phyloP scores from a whole-genome alignment of 768 basidiomycete genomes.

The Hydnum rufescens region DNA sequence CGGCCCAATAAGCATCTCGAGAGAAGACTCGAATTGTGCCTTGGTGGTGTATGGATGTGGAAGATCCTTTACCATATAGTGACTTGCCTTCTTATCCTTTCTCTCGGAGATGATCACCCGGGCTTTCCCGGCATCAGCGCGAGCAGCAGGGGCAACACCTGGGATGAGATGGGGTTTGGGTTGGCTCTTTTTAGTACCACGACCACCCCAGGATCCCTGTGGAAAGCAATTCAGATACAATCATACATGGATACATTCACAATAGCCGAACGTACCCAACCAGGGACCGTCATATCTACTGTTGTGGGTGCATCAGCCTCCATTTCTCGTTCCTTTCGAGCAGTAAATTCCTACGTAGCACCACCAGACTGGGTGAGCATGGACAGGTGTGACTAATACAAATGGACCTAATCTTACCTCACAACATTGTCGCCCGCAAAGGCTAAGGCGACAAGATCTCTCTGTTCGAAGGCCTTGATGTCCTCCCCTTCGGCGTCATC shows the following conservation, averaged over 20 bases:
- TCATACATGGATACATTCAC: no score
- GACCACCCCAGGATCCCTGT: conserved; percentile 78
- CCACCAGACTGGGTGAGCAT: conserved; percentile 17
- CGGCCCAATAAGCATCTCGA: conserved; percentile 61
- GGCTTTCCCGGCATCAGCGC: conserved; percentile 58
- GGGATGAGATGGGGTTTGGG: conserved; percentile 60
- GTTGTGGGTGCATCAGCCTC: conserved; percentile 73
- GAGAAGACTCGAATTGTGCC: conserved; percentile 74
- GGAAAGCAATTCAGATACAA: not conserved
- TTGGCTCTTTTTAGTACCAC: conserved; percentile 38
- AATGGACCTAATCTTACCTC: conserved; percentile 32
- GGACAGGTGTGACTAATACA: not conserved
- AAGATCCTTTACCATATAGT: conserved; percentile 77
- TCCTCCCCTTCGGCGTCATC: conserved; percentile 29
- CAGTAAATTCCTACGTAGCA: conserved; percentile 84
- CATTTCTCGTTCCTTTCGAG: conserved; percentile 62
- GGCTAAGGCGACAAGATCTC: conserved; percentile 81
- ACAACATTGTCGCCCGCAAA: conserved; percentile 97
- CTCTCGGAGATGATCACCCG: conserved; percentile 94
- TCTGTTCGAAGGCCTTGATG: conserved; percentile 58
- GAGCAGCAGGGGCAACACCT: conserved; percentile 62
- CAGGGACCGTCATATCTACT: conserved; percentile 78
- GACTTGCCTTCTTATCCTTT: conserved; percentile 80
- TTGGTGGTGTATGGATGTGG: conserved; percentile 90
- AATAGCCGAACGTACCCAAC: conserved; percentile 61